A percentile compares a stretch with the other conserved stretches of the same genome.
These are phyloP conservation scores for Phytophthora multivora DNA, from an alignment of 352 stramenopile species.

Conservation along the genomic window DNA sequence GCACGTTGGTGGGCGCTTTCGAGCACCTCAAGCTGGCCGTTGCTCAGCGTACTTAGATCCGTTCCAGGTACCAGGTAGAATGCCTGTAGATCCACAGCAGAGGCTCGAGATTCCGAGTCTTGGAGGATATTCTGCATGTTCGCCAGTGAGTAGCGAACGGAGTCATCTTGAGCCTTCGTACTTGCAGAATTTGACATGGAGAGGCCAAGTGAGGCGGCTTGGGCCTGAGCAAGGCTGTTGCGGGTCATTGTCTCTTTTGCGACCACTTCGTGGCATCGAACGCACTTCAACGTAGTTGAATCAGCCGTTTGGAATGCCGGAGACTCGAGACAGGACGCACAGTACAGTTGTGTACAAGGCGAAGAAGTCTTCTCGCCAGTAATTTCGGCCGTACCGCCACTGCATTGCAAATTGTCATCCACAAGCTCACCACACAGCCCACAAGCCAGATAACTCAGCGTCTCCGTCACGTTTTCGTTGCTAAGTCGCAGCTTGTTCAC, in stretches of 20 bases:
- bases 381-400: conserved; percentile 7
- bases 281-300: conserved; percentile 45
- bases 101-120: conserved; percentile 35
- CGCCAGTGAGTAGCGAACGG: conserved; percentile 36
- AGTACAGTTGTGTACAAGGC: conserved; percentile 77
- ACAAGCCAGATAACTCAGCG: conserved; percentile 61
- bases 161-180: conserved; percentile 9
- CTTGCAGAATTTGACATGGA: conserved; percentile 32
- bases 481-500: conserved; percentile 42
- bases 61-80: conserved; percentile 55
- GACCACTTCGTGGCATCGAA: conserved; percentile 57
- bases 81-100: conserved; percentile 48
- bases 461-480: conserved; percentile 51
- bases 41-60: conserved; percentile 62
- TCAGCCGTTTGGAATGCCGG: conserved; percentile 27
- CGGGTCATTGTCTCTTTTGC: conserved; percentile 47
- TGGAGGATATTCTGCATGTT: conserved; percentile 58
- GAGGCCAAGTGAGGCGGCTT: conserved; percentile 58
- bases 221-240: conserved; percentile 70
- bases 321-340: conserved; percentile 55
- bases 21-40: conserved; percentile 77
- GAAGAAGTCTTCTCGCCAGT: conserved; percentile 23
- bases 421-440: conserved; percentile 78
- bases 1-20: conserved; percentile 63
- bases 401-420: conserved; percentile 79